A percentile compares a stretch with the other conserved stretches of the same genome.
These are phyloP conservation scores for Termitomyces sp. DNA, from an alignment of 1,284 basidiomycete genomes.

Conservation along the genomic window DNA sequence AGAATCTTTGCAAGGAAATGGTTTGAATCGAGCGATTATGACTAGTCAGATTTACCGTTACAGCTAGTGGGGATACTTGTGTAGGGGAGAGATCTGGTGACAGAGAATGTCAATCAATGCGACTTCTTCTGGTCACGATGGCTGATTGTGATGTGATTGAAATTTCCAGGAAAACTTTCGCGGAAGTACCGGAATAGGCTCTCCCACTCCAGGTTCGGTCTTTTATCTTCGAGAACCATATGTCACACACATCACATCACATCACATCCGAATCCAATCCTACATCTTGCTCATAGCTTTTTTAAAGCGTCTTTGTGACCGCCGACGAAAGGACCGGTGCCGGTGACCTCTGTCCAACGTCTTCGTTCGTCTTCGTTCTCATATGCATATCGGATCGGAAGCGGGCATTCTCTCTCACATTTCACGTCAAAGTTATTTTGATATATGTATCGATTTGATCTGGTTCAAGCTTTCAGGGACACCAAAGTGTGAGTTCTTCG, in stretches of 20 bases:
- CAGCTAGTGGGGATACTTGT: conserved; percentile 3
- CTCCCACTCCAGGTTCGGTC: neutral
- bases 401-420: conserved; percentile 21
- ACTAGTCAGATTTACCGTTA: conserved; percentile 2
- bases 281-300: neutral
- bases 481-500: conserved; percentile 13
- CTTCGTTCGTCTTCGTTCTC: neutral
- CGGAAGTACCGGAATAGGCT: conserved; percentile 15
- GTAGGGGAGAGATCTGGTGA: conserved; percentile 14
- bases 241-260: neutral
- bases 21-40: neutral
- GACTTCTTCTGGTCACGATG: neutral
- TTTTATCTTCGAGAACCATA: neutral
- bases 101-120: conserved; percentile 19
- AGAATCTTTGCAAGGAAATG: neutral
- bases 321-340: too few relatives aligned
- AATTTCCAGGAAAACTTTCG: conserved; percentile 6
- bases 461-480: conserved; percentile 27
- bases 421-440: conserved; percentile 17
- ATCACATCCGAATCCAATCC: too few relatives aligned
- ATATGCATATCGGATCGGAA: neutral
- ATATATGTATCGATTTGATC: conserved; percentile 20
- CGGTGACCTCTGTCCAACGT: neutral
- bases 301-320: neutral
- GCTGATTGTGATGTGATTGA: neutral